These are phyloP conservation scores for Apiotrichum gamsii DNA, from an alignment of 1,284 basidiomycete genomes.

Conservation along the genomic window DNA sequence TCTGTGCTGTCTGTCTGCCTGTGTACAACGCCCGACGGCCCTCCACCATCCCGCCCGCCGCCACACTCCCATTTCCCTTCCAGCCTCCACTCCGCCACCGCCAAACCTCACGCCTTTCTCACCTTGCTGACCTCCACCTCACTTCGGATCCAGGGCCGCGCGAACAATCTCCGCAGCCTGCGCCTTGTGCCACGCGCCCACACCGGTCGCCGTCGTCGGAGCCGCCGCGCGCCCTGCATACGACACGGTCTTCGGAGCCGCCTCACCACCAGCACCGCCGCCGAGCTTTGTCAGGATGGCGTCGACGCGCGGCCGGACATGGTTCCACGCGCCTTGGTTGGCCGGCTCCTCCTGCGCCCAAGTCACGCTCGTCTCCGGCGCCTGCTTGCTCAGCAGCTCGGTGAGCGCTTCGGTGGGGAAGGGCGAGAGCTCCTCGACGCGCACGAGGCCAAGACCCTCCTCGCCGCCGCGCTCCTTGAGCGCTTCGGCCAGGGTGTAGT, in stretches of 20 bases:
- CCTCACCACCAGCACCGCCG: too few relatives aligned
- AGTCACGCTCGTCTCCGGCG: constrained; percentile 46
- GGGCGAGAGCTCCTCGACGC: constrained; percentile 76
- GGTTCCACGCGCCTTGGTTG: constrained; percentile 74
- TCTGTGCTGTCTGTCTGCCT: too few relatives aligned
- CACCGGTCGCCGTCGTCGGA: constrained; percentile 70
- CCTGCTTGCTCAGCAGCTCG: constrained; percentile 53
- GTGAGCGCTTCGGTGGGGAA: constrained; percentile 65
- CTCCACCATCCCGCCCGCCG: too few relatives aligned
- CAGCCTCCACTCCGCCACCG: too few relatives aligned
- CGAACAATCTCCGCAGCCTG: constrained; percentile 61
- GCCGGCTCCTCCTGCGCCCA: constrained; percentile 82
- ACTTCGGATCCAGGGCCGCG: constrained; percentile 41
- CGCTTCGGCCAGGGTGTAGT: constrained; percentile 73
- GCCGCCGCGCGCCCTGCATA: constrained; percentile 66
- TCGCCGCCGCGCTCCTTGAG: constrained; percentile 54
- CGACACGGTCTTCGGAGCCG: constrained; percentile 46
- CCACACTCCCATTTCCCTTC: too few relatives aligned
- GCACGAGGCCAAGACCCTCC: constrained; percentile 58
- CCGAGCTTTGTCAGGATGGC: constrained; percentile 50
- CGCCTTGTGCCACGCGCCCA: constrained; percentile 59
- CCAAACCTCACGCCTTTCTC: too few relatives aligned
- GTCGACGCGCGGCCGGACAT: constrained; percentile 58
- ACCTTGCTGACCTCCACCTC: neutral
- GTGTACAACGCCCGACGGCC: too few relatives aligned